Base-by-base conservation (phyloP, 768 basidiomycete species). In the Gautieria morchelliformis region DNA sequence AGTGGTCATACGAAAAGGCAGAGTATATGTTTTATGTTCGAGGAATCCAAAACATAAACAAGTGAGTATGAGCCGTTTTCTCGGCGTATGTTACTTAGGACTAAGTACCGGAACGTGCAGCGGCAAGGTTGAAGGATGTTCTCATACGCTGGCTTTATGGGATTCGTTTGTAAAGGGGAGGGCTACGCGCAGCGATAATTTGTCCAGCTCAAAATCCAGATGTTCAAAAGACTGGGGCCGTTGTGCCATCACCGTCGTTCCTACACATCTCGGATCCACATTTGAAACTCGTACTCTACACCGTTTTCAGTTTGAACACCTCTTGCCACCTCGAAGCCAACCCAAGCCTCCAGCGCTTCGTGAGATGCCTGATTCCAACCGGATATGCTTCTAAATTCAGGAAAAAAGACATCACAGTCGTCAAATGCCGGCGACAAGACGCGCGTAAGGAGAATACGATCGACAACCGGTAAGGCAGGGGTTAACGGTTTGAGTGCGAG, bases 21-120 rank as follows among this genome's bases (percentile, higher is more conserved):
- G 87, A 64, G 81, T 97, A 37, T 96, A 94, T 71, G 84, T 97
- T 45, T 81, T 96, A 24, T 98, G 95, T 70, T 83, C 83, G 17
- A 91, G 89, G 68, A 92, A 98, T 64, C 90, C 94, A 2, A 97
- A 95, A 69, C 95, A 98, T 69, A 97, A 97, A 71, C 94, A 97
- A 84, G 94, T 90, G 58, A 52, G 79, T 64, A 27, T 65, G 17
- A 12, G 17, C 22, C 10, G 20, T n/a, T 32, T 30, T 52, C 27
- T 33, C 39, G 24, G 17, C 19, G 24, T 20, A 27, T 14, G 6
- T 7, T 40, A 14, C 19, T 22, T 5, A 10, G 17, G 17, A 32
- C 22, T 39, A 19, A 39, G 56, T 60, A 65, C 53, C 67, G 52
- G 17, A 19, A 56, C 53, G 15, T 57, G 41, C 66, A 87, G 85